These are phyloP conservation scores for Candida endomychidarum DNA, from an alignment of 805 yeast species.

Conservation along the genomic window DNA sequence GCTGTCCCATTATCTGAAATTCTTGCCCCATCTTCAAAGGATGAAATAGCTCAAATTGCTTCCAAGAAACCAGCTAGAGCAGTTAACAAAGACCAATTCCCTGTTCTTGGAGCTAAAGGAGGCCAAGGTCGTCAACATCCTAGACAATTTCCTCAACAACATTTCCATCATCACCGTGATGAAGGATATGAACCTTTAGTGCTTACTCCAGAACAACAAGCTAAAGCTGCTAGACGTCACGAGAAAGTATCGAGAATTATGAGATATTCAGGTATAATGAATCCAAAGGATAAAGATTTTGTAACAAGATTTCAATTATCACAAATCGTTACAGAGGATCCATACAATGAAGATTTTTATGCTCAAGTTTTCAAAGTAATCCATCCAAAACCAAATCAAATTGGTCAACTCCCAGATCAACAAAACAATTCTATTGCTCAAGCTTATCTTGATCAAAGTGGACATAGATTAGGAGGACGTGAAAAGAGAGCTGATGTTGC, in stretches of 20 bases:
- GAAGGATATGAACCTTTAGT: conserved; percentile 30
- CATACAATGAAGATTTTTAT: conserved; percentile 94
- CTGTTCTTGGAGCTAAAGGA: conserved; percentile 52
- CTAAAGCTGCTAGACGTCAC: conserved; percentile 63
- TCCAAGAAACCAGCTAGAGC: conserved; percentile 10
- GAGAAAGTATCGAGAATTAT: conserved; percentile 73
- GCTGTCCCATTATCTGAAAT: conserved; percentile 15
- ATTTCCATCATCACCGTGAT: conserved; percentile 14
- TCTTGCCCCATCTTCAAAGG: conserved; percentile 12
- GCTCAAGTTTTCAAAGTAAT: conserved; percentile 81
- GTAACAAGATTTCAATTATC: conserved; percentile 92
- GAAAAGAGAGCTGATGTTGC: conserved; percentile 85
- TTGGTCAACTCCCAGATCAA: conserved; percentile 46
- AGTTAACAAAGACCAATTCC: conserved; percentile 49
- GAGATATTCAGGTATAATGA: conserved; percentile 90
- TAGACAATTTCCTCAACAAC: conserved; percentile 16
- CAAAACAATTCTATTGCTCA: conserved; percentile 83
- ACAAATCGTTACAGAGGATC: conserved; percentile 95
- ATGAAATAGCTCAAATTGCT: conserved; percentile 13
- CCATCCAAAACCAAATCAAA: conserved; percentile 52
- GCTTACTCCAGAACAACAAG: conserved; percentile 72
- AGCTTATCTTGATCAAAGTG: conserved; percentile 87
- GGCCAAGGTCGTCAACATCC: conserved; percentile 18
- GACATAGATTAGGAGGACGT: conserved; percentile 86
- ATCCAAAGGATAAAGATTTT: conserved; percentile 94